Evolutionary conservation across 176 grass and related monocot species (phyloP), one percentile per base, ranked within the genome.

Genomic region (Themeda triandra): DNA sequence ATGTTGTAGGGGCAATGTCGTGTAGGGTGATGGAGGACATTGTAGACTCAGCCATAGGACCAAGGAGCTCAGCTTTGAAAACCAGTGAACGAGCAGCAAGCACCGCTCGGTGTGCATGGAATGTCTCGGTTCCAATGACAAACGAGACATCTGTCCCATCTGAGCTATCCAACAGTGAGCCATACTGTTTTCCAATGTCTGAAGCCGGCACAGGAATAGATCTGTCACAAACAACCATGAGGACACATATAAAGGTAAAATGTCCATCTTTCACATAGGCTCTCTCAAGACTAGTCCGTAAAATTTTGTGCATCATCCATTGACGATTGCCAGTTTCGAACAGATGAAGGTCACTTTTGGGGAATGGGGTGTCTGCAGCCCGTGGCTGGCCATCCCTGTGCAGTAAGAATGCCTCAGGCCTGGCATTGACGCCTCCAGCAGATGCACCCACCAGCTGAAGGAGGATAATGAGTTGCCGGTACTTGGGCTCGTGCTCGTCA

Each of bases 381-480:
- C 27, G 84, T 17, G 71, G 82, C 4, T 36, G 10, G 1, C 86
- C 85, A 21, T 72, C 49, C 6, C 58, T 63, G 2, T 56, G 53
- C 18, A 86, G 23, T 51, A 88, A 15, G 10, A 76, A 72, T 13
- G 75, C 27, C 18, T 85, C 64, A 44, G 82, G 62, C 13, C 65
- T 76, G 42, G 33, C 78, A 10, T 51, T 28, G 53, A 79, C 82
- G 10, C 31, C 13, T 75, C 2, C n/a, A n/a, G n/a, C 44, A 0
- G 77, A 44, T 63, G 17, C 29, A n/a, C 53, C 77, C 8, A 25
- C 29, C 11, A 85, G 31, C 44, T n/a, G 33, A 33, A 86, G 11
- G 66, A 15, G 76, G 19, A 92, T 62, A 17, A 40, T 82, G 0
- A 86, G 23, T 23, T 49, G 45, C 6, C 1, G 12, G 14, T 58